These are phyloP conservation scores for Pseudocercospora fuligena DNA, from an alignment of 2,329 filamentous ascomycete genomes.

Conservation along the genomic window DNA sequence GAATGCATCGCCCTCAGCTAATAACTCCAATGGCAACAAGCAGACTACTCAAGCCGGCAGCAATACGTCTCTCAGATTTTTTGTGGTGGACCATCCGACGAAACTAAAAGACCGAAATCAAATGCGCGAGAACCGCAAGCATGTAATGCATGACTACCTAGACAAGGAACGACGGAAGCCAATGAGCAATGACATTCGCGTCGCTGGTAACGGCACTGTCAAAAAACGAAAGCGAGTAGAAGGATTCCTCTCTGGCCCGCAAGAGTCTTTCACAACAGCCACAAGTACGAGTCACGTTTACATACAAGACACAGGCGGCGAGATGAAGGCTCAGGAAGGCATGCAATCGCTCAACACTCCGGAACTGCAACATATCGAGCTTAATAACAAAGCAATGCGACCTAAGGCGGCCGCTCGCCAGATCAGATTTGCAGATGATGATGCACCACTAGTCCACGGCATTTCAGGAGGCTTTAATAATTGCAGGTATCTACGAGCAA, in stretches of 20 bases:
- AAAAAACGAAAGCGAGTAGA: conserved; percentile 25
- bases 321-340: background rate
- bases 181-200: conserved; percentile 32
- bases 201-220: conserved; percentile 17
- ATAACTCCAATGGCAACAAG: background rate
- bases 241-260: background rate
- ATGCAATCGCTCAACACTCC: background rate
- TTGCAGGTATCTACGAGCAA: conserved; percentile 22
- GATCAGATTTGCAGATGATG: conserved; percentile 24
- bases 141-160: conserved; percentile 42
- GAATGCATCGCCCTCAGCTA: background rate
- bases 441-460: conserved; percentile 21
- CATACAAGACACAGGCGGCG: background rate
- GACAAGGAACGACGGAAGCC: conserved; percentile 37
- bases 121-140: conserved; percentile 37
- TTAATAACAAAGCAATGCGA: background rate
- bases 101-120: conserved; percentile 36
- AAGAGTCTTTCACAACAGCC: background rate
- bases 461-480: conserved; percentile 27
- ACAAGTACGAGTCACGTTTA: background rate
- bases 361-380: background rate
- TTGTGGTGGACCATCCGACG: conserved; percentile 35
- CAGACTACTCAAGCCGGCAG: background rate
- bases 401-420: background rate
- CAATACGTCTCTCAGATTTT: conserved; percentile 28